Base-by-base conservation (phyloP, 83 land plant genomes). In the Picea mariana region DNA sequence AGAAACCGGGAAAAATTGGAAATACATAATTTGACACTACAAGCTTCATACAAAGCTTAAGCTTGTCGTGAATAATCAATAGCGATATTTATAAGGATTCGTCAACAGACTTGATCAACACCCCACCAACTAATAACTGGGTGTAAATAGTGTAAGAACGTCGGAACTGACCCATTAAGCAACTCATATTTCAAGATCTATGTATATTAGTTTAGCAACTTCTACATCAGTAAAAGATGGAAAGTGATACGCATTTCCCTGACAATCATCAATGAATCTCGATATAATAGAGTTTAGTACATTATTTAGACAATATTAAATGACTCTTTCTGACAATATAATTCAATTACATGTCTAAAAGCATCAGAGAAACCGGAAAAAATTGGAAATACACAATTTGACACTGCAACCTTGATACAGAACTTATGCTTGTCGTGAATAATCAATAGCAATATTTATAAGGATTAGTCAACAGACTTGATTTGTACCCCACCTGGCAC, bases 1-100 rank as follows among this genome's bases (percentile, higher is more conserved):
- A 71, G 75, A 71, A 40, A 71, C 49, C 20, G n/a, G 49, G 75
- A 11, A 20, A 40, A 71, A 71, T 68, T 71, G 75, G 23, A n/a
- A 71, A 71, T 17, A 71, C 75, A 40, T n/a, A 75, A 23, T 75
- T 75, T 49, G 60, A 75, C 59, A 75, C 16, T 75, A 21, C 27
- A 75, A 23, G 60, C 77, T 75, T 55, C 77, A 75, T 47, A 47
- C 77, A 75, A 75, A 75, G 77, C 59, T 75, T 42, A 47, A 75
- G 31, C 47, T n/a, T 75, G 77, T n/a, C 6, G 20, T 49, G 77
- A 75, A 75, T 75, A 49, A 72, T 17, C 34, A 75, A 75, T 75
- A 75, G 13, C 7, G 11, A 75, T 12, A 38, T n/a, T n/a, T 44
- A 17, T n/a, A 38, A 20, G 60, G 60, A 58, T 58, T 15, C 4